Percentiles rank a stretch among this genome's conserved stretches.
phyloP scores from a whole-genome alignment of 495 filamentous ascomycete species.

The Penicillium desertorum region DNA sequence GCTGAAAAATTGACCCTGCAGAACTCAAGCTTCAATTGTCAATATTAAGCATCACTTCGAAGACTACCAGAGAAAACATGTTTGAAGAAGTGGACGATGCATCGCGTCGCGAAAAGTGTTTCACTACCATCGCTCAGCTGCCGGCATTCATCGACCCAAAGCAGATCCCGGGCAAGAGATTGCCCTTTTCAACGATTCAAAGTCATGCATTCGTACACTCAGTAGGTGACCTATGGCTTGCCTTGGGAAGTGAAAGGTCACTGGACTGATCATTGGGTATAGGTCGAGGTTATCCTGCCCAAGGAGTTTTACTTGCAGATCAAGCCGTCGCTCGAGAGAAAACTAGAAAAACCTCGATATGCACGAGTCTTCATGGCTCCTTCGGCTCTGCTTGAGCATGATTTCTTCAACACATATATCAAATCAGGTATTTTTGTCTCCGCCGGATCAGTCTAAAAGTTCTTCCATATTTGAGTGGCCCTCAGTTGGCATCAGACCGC shows the following conservation, averaged over 20 bases:
- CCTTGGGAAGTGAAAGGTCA: neutral
- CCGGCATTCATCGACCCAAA: conserved; percentile 63
- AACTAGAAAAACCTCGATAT: conserved; percentile 52
- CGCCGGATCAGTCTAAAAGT: neutral
- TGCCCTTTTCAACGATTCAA: conserved; percentile 69
- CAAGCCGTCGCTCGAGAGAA: conserved; percentile 50
- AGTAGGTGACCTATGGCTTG: conserved; percentile 42
- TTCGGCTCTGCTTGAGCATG: conserved; percentile 64
- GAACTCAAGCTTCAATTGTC: neutral
- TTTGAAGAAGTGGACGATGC: conserved; percentile 55
- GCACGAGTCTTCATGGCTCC: conserved; percentile 74
- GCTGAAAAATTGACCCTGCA: conserved; percentile 4
- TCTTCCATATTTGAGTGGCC: neutral
- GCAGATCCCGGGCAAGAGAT: conserved; percentile 68
- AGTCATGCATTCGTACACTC: conserved; percentile 74
- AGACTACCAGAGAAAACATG: conserved; percentile 42
- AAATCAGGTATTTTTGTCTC: conserved; percentile 63
- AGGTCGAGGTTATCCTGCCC: conserved; percentile 77
- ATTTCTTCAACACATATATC: conserved; percentile 85
- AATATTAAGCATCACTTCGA: neutral
- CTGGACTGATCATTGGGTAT: conserved; percentile 13
- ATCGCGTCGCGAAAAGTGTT: conserved; percentile 67
- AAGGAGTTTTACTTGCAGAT: conserved; percentile 61
- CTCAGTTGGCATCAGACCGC: neutral
- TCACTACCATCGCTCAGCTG: conserved; percentile 65